A percentile compares a stretch with the other conserved stretches of the same genome.
Conservation (phyloP, 345 rosid genomes). For the Eutrema yunnanense region DNA sequence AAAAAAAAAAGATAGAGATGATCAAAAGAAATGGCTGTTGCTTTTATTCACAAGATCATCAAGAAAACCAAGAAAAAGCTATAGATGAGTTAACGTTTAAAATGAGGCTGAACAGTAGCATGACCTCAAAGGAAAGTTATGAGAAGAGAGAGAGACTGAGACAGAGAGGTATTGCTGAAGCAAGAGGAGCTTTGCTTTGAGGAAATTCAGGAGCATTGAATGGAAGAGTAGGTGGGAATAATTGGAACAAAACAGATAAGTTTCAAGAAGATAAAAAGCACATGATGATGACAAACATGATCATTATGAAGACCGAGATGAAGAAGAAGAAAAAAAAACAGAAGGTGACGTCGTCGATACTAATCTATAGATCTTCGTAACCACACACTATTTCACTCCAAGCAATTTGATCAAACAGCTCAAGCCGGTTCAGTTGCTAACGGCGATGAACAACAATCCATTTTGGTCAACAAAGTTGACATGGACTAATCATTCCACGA, state of each 20-base stretch:
- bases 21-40: background rate
- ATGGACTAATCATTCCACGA: constrained; percentile 17
- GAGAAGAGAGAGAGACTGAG: constrained; percentile 12
- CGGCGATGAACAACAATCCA: background rate
- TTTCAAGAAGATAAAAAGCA: constrained; percentile 13
- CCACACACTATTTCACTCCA: background rate
- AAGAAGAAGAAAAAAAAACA: background rate
- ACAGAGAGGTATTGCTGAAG: constrained; percentile 25
- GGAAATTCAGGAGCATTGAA: constrained; percentile 35
- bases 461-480: constrained; percentile 16
- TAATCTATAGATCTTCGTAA: background rate
- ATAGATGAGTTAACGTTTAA: background rate
- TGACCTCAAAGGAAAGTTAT: constrained; percentile 44
- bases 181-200: constrained; percentile 26
- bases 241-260: background rate
- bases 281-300: constrained; percentile 20
- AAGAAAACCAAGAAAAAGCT: background rate
- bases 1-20: background rate
- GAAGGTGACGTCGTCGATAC: background rate
- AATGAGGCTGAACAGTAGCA: constrained; percentile 24
- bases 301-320: constrained; percentile 1
- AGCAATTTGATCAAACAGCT: background rate
- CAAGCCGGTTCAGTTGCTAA: constrained; percentile 4
- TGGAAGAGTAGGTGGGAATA: constrained; percentile 30
- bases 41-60: background rate